A percentile compares a stretch with the other conserved stretches of the same genome.
Conservation (phyloP, 2,329 filamentous ascomycete species). For the Sporothrix pallida region DNA sequence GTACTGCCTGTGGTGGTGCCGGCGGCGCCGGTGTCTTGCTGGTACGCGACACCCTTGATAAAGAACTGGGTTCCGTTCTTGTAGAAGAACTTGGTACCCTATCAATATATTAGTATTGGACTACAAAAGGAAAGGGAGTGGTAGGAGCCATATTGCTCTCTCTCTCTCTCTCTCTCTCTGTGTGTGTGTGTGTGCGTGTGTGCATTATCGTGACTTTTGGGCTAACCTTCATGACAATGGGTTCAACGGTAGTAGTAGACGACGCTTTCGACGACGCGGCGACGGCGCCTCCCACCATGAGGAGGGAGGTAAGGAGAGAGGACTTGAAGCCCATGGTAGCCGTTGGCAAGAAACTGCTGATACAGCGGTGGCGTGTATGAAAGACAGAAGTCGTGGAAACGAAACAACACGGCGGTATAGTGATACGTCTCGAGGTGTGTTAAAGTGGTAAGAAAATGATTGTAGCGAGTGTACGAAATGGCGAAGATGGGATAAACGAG, state of each 20-base stretch:
- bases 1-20: constrained; percentile 57
- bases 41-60: constrained; percentile 94
- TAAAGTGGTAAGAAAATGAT: not conserved
- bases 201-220: not conserved
- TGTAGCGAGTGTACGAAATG: constrained; percentile 26
- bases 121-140: not conserved
- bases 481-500: constrained; percentile 23
- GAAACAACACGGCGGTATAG: not conserved
- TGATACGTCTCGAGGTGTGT: not conserved
- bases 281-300: constrained; percentile 48
- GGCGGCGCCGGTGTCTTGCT: constrained; percentile 72
- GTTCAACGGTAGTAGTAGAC: constrained; percentile 49
- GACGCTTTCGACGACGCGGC: constrained; percentile 40
- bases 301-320: constrained; percentile 46
- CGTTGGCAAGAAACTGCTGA: not conserved
- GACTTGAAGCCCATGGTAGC: constrained; percentile 43
- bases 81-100: constrained; percentile 73
- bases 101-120: not conserved
- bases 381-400: constrained; percentile 27
- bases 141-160: no score
- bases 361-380: not conserved
- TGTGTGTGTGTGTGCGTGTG: no score
- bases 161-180: no score
- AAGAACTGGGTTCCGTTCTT: constrained; percentile 72
- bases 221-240: constrained; percentile 72